Evolutionary conservation across 2,329 filamentous ascomycete species (phyloP).

Genomic region (Fusarium ramigenum): DNA sequence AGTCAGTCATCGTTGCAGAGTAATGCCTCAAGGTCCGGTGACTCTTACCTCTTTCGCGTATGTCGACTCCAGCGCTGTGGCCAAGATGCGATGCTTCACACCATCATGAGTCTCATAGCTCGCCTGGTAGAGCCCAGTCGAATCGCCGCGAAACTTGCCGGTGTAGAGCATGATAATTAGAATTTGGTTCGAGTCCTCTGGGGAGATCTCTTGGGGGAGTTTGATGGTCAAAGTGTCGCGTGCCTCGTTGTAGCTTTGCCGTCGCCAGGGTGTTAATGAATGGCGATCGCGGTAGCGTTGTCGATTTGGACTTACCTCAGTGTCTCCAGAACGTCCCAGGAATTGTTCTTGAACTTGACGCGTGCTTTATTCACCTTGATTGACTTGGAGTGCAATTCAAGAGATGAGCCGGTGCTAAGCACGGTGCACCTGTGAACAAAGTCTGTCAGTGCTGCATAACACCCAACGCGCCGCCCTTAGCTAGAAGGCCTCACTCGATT

Average conservation of each 20-base stretch:
- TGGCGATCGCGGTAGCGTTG: accelerated
- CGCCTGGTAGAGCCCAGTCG: neutral
- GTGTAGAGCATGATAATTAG: accelerated
- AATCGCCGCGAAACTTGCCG: neutral
- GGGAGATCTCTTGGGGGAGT: accelerated
- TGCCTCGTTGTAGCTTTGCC: neutral
- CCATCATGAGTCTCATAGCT: neutral
- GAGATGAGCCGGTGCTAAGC: neutral
- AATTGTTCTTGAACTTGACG: neutral
- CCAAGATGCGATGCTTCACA: neutral
- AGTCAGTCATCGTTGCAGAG: neutral
- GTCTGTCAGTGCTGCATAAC: neutral
- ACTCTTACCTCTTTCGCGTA: neutral
- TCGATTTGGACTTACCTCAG: accelerated
- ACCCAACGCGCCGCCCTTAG: accelerated
- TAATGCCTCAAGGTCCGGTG: too few species aligned
- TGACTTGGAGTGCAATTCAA: neutral
- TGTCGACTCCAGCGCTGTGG: neutral
- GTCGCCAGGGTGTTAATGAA: accelerated
- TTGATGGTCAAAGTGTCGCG: accelerated
- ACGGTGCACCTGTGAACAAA: neutral
- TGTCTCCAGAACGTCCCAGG: accelerated
- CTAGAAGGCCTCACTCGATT: neutral
- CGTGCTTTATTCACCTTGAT: accelerated
- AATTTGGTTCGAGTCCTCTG: accelerated